Evolutionary conservation across 2,329 filamentous ascomycete genomes (phyloP).

Genomic region (Cryoendolithus antarcticus): DNA sequence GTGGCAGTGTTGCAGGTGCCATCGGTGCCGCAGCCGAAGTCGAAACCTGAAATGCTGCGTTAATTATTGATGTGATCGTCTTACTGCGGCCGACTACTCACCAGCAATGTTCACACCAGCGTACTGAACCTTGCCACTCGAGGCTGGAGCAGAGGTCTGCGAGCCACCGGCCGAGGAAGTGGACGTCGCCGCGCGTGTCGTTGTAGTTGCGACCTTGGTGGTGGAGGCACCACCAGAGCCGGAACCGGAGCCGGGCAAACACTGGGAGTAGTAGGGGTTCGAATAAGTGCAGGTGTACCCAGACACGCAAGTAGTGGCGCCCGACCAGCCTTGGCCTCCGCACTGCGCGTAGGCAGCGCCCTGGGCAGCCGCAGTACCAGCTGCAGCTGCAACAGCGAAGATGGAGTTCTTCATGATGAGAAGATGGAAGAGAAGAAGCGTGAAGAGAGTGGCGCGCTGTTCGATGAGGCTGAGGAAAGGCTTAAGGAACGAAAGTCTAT

Average conservation of each 20-base stretch:
- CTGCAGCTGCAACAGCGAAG: slow-evolving; percentile 6
- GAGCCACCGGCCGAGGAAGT: slow-evolving; percentile 9
- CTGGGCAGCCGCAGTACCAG: slow-evolving; percentile 6
- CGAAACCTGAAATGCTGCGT: slow-evolving; percentile 14
- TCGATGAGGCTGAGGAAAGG: background rate
- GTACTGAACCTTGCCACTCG: slow-evolving; percentile 12
- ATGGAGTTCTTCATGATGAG: slow-evolving; percentile 4
- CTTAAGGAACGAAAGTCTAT: too few relatives aligned
- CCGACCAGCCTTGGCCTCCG: slow-evolving; percentile 19
- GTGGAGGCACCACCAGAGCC: slow-evolving; percentile 10
- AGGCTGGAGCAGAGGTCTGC: slow-evolving; percentile 8
- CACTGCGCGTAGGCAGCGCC: slow-evolving; percentile 11
- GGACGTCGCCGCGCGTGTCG: slow-evolving; percentile 7
- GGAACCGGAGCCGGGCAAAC: slow-evolving; percentile 6
- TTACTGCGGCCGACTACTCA: background rate
- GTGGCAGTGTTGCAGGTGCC: slow-evolving; percentile 26
- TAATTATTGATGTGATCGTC: background rate
- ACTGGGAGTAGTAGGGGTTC: slow-evolving; percentile 24
- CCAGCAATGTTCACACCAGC: slow-evolving; percentile 17
- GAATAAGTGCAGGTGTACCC: slow-evolving; percentile 17
- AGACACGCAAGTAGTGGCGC: slow-evolving; percentile 18
- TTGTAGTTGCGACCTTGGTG: slow-evolving; percentile 9
- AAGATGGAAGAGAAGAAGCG: slow-evolving; percentile 3
- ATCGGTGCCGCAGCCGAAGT: slow-evolving; percentile 26
- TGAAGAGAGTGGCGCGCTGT: slow-evolving; percentile 12